Conservation (phyloP, 208 protist genomes). For the Acanthamoeba divionensis region DNA sequence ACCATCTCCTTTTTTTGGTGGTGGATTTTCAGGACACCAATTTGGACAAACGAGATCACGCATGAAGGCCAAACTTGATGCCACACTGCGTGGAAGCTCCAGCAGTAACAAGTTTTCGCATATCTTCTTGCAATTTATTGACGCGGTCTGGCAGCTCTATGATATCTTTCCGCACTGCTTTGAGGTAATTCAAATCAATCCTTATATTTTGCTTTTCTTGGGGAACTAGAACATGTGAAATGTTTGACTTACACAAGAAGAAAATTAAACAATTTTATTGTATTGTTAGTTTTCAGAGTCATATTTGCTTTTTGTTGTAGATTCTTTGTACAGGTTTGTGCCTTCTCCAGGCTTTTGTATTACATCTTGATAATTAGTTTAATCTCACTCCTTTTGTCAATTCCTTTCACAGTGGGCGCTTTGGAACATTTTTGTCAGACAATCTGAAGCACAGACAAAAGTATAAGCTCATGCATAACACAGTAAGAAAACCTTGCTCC, state of each 20-base stretch:
- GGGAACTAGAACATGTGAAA: neutral
- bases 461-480: constrained; percentile 37
- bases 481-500: neutral
- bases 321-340: constrained; percentile 4
- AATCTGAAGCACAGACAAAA: constrained; percentile 15
- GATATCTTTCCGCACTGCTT: neutral
- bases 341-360: no score
- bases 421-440: constrained; percentile 8
- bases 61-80: neutral
- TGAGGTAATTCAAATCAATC: neutral
- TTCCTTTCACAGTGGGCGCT: neutral
- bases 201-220: neutral
- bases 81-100: no score
- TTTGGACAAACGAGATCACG: neutral
- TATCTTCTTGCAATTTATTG: constrained; percentile 44
- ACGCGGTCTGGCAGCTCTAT: constrained; percentile 42
- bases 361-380: no score
- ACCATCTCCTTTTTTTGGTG: neutral
- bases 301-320: constrained; percentile 19
- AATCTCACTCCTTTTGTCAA: neutral
- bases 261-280: neutral
- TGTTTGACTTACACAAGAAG: neutral
- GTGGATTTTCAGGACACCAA: neutral
- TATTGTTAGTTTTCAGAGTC: constrained; percentile 9
- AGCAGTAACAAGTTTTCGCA: neutral